Base-by-base conservation (phyloP, 129 eudicot genomes). In the Chrysanthemum makinoi region DNA sequence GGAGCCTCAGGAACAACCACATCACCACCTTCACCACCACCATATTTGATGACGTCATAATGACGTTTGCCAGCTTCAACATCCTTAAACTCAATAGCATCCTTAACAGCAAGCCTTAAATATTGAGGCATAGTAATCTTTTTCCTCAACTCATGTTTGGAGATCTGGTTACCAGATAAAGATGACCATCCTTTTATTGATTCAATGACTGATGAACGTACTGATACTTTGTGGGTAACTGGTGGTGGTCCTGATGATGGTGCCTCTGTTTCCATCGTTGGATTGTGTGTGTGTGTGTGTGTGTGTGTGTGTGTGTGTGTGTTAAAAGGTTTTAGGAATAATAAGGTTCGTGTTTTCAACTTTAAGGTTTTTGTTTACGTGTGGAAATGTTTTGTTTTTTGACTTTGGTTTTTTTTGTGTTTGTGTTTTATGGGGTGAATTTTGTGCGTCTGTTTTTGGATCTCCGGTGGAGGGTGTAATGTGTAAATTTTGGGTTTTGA, bases 41-140 rank as follows among this genome's bases (percentile, higher is more conserved):
- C n/a, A n/a, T n/a, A n/a, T 60, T 70, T 44, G 51, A 67, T 83
- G 75, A 72, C 43, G 44, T 78, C 73, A 49, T 65, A 83, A 4
- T 77, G 81, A 13, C 62, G 79, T 24, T 64, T 77, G 17, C 83
- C 96, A 35, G 83, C 77, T 26, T 74, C 90, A 9, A 70, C 72
- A 48, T 79, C 83, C 78, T 82, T 84, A 0, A 76, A 61, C 2
- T 63, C 61, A 75, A 90, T 84, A 52, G 99, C 87, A 4, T 87
- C 87, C 19, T 79, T 85, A 20, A 95, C 79, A 28, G 99, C 89
- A 2, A 84, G 75, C 5, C 99, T 80, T 24, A 95, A 67, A 61
- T 95, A 95, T 57, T 84, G 83, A 0, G 99, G 99, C 69, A 87
- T 75, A 22, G 85, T 86, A 4, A 95, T 77, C 72, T 74, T 84